These are phyloP conservation scores for Austroboletus festivus DNA, from an alignment of 768 basidiomycete genomes.

Conservation along the genomic window DNA sequence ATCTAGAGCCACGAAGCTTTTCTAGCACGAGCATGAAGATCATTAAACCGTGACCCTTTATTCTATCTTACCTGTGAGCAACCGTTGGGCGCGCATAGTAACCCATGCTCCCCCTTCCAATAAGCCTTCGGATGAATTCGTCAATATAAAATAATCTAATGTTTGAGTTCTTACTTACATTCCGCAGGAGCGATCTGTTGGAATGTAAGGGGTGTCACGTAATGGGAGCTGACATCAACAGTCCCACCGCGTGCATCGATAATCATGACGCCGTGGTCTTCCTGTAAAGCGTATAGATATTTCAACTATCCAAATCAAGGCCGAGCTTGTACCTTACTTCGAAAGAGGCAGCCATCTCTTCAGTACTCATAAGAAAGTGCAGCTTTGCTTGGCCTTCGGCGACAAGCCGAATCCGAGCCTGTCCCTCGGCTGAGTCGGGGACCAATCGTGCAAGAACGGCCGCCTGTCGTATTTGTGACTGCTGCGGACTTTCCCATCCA, in stretches of 20 bases:
- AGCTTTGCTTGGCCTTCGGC: conserved; percentile 84
- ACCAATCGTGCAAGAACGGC: conserved; percentile 69
- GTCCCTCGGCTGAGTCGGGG: conserved; percentile 70
- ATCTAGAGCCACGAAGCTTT: conserved; percentile 70
- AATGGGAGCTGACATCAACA: conserved; percentile 78
- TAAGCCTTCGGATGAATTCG: too few relatives aligned
- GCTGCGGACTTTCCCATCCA: conserved; percentile 78
- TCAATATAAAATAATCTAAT: too few relatives aligned
- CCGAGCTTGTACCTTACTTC: too few relatives aligned
- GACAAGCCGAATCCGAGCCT: conserved; percentile 72
- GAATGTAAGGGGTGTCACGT: conserved; percentile 72
- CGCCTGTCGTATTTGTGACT: conserved; percentile 72
- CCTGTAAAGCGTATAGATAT: conserved; percentile 56
- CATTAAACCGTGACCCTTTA: too few relatives aligned
- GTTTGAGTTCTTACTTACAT: conserved; percentile 57
- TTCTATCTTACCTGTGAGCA: conserved; percentile 63
- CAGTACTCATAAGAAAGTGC: too few relatives aligned
- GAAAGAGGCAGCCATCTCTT: too few relatives aligned
- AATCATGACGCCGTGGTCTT: conserved; percentile 74
- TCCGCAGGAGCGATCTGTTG: conserved; percentile 84
- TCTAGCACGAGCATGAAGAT: too few relatives aligned
- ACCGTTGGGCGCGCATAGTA: conserved; percentile 67
- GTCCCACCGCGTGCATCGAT: conserved; percentile 83
- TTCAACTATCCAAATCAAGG: conserved; percentile 75
- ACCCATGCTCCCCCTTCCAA: conserved; percentile 84